phyloP scores from a whole-genome alignment of 2,329 filamentous ascomycete genomes.

The Diaporthe australafricana region DNA sequence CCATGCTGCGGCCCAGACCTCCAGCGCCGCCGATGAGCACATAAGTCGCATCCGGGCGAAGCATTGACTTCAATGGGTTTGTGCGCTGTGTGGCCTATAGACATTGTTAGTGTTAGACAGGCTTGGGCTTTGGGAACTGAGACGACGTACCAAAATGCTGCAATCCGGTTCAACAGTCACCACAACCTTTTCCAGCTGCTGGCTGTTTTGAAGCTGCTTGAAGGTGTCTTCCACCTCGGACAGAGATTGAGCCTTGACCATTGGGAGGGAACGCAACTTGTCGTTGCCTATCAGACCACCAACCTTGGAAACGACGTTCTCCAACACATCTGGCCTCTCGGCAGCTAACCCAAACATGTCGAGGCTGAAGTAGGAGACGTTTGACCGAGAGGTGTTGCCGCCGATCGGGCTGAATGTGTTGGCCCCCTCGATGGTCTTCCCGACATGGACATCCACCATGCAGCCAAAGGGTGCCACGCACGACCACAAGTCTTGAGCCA shows the following conservation, averaged over 20 bases:
- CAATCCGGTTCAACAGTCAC: neutral
- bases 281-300: constrained; percentile 49
- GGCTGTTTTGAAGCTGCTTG: constrained; percentile 50
- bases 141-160: neutral
- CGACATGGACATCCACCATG: neutral
- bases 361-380: constrained; percentile 56
- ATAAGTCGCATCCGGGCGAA: constrained; percentile 40
- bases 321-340: constrained; percentile 54
- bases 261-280: constrained; percentile 50
- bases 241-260: constrained; percentile 50
- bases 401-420: neutral
- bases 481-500: constrained; percentile 46
- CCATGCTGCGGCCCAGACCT: constrained; percentile 42
- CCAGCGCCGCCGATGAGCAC: constrained; percentile 45
- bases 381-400: neutral
- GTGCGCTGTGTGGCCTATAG: constrained; percentile 33
- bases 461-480: constrained; percentile 29
- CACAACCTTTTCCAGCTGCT: constrained; percentile 53
- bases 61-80: constrained; percentile 6
- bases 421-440: neutral
- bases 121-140: constrained; percentile 27
- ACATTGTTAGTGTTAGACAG: neutral
- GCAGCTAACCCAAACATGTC: constrained; percentile 58
- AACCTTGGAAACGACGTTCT: constrained; percentile 51
- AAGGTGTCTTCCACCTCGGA: constrained; percentile 53